Base-by-base conservation (phyloP, 2,329 filamentous ascomycete genomes). In the Scedosporium minutisporum region DNA sequence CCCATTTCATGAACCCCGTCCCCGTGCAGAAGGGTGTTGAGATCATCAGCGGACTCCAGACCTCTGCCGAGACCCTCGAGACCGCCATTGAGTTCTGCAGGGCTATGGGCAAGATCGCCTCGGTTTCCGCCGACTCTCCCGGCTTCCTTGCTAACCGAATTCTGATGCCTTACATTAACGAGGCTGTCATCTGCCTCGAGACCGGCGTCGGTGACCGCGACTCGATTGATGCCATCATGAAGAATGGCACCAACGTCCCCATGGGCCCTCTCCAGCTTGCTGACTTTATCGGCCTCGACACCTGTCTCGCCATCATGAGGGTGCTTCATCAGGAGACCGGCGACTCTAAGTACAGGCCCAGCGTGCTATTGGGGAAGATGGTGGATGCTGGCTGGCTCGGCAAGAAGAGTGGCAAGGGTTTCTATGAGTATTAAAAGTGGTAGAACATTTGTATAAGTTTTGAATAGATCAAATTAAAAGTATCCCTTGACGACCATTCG, bases 1-100 rank as follows among this genome's bases (percentile, higher is more conserved):
- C 95, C 16, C 95, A 99, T 76, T 99, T 99, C 77, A 99, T 99
- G 95, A 99, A 99, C 80, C 95, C 95, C 0, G 95, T 99, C 0
- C 95, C 95, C 2, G 79, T 99, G 38, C 95, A 97, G 73, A 96
- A 96, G 76, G 95, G 95, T 61, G 95, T 99, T 4, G 95, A 99
- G 77, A 97, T 99, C 70, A 97, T 99, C 73, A 88, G 90, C 60
- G 95, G 92, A 33, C 81, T 99, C 33, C 95, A 99, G 75, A 99
- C 95, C 2, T 95, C 90, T 64, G 78, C 86, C 67, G 83, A 85
- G 65, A 97, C 95, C 1, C 77, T 97, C 55, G 87, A 91, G 18
- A 90, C 88, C 0, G 91, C 95, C 2, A 77, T 97, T 10, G 88
- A 84, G 5, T 93, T 99, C 72, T 93, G 93, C 76, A 86, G 89